Evolutionary conservation across 169 alveolate species (phyloP), one percentile per base, ranked within the genome.

Genomic region (Eimeria zaria): DNA sequence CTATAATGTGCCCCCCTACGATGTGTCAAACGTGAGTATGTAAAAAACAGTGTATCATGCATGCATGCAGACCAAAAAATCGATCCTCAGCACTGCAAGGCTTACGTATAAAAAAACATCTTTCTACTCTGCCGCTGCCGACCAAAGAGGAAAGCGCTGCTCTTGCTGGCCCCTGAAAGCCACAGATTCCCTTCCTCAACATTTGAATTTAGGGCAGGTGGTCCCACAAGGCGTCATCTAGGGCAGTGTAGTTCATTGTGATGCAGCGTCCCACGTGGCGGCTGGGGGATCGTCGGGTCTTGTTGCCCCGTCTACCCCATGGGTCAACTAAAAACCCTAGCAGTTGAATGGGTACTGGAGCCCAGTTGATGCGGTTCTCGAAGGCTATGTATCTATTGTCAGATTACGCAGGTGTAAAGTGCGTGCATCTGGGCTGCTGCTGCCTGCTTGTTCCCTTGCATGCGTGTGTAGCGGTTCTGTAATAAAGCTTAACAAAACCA

Each of bases 361-460:
- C 20, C 12, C 78, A 69, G 48, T 33, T 69, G 48, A 69, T 20
- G 0, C 9, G 48, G 78, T 14, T 69, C 48, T 69, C 27, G 22
- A 69, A 9, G 78, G 7, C 6, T 33, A 69, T 33, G 24, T 12
- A 33, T 69, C 14, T 24, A 69, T 69, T 16, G 44, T 48, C 78
- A n/a, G 48, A 24, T 74, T 74, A 1, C 24, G 85, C 85, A 74
- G 60, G 14, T 46, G 11, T 44, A 62, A 39, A 74, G 60, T 74
- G 60, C 58, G 39, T 41, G 85, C 85, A 74, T 39, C 85, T 41
- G 78, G 44, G 48, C 33, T 69, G 78, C 78, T 16, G 78, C 33
- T 69, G 48, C 78, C 14, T 69, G 67, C 67, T 58, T 58, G 78
- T 12, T 69, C 12, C 78, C 6, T 14, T 33, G 78, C 44, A 69